These are phyloP conservation scores for Heliosperma pusillum DNA, from an alignment of 148 eudicot genomes.

Conservation along the genomic window DNA sequence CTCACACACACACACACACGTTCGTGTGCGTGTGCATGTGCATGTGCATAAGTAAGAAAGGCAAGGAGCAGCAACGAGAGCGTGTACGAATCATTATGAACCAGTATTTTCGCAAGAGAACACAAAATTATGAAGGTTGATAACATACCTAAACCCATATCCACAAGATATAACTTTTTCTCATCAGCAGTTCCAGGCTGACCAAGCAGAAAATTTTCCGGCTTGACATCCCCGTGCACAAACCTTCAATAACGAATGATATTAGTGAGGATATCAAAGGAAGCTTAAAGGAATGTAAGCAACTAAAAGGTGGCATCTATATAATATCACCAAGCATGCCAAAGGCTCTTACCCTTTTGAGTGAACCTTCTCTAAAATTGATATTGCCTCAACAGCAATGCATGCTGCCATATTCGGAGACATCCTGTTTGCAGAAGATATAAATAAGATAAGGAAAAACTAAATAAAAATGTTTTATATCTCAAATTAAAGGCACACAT, in stretches of 20 bases:
- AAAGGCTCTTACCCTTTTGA: conserved; percentile 56
- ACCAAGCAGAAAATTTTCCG: conserved; percentile 86
- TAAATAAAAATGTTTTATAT: background rate
- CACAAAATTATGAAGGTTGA: background rate
- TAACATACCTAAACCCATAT: conserved; percentile 85
- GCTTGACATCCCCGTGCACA: conserved; percentile 98
- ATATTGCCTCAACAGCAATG: conserved; percentile 94
- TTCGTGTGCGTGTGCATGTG: too few species aligned
- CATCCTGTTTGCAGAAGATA: conserved; percentile 55
- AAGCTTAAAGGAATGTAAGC: background rate
- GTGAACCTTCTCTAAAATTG: conserved; percentile 91
- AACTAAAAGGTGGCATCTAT: background rate
- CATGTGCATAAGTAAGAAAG: too few species aligned
- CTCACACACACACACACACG: too few species aligned
- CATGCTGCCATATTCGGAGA: conserved; percentile 87
- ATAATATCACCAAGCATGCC: background rate
- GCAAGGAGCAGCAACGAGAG: background rate
- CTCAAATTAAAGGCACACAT: background rate
- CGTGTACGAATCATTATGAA: background rate
- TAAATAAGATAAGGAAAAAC: conserved; percentile 7
- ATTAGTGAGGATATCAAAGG: background rate
- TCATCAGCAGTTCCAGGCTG: conserved; percentile 81
- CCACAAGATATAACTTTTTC: conserved; percentile 89
- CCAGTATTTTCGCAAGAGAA: background rate
- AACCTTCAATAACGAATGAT: conserved; percentile 40